Percentiles rank a stretch among this genome's conserved stretches.
Evolutionary conservation across 768 basidiomycete species (phyloP).

Genomic region (Naganishia onofrii): DNA sequence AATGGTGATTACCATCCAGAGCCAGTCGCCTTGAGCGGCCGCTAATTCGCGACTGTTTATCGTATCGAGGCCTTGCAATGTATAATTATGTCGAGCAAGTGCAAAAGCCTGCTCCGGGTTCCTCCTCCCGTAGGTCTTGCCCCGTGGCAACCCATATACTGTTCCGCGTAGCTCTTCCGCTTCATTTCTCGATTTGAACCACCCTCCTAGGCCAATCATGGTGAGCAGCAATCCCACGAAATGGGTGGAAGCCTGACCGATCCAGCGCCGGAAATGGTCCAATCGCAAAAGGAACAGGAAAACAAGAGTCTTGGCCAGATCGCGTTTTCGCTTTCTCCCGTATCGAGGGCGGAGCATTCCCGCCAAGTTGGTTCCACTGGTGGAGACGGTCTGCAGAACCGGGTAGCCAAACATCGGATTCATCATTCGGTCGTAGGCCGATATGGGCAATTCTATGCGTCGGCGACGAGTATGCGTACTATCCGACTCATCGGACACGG

Average conservation of each 20-base stretch:
- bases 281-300: slow-evolving; percentile 49
- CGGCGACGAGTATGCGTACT: slow-evolving; percentile 1
- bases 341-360: slow-evolving; percentile 37
- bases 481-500: not conserved
- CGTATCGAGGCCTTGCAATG: not conserved
- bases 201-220: slow-evolving; percentile 8
- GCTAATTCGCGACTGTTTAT: not conserved
- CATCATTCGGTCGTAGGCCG: slow-evolving; percentile 37
- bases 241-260: slow-evolving; percentile 25
- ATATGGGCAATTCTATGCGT: slow-evolving; percentile 31
- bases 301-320: slow-evolving; percentile 48
- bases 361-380: slow-evolving; percentile 20
- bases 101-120: slow-evolving; percentile 20
- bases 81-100: not conserved
- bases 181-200: not conserved
- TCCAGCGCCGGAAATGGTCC: slow-evolving; percentile 36
- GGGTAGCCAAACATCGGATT: slow-evolving; percentile 53
- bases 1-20: slow-evolving; percentile 19
- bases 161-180: not conserved
- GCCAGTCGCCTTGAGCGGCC: slow-evolving; percentile 3
- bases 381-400: slow-evolving; percentile 32
- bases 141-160: not conserved
- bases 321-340: slow-evolving; percentile 44
- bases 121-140: not conserved
- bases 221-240: not conserved